These are phyloP conservation scores for Xylariaceae sp. DNA, from an alignment of 2,329 filamentous ascomycete genomes.

Conservation along the genomic window DNA sequence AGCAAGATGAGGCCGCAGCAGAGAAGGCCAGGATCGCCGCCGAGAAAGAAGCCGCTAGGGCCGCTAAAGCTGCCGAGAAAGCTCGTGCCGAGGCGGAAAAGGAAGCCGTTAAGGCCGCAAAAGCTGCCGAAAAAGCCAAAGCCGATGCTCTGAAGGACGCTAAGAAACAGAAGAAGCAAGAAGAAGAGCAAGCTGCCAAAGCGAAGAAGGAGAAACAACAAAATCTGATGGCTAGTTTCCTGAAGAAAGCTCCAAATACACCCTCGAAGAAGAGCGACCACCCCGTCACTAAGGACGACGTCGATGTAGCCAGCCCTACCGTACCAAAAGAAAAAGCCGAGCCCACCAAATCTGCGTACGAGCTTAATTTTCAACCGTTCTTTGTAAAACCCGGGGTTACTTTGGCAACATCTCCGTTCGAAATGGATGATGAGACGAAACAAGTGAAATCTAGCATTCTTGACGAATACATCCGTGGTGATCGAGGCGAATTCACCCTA, in stretches of 20 bases:
- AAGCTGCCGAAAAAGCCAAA: slow-evolving; percentile 42
- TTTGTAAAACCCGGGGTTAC: slow-evolving; percentile 75
- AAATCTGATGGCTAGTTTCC: slow-evolving; percentile 35
- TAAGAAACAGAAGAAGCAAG: slow-evolving; percentile 51
- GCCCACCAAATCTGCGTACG: slow-evolving; percentile 59
- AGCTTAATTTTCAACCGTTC: slow-evolving; percentile 80
- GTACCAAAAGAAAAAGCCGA: slow-evolving; percentile 33
- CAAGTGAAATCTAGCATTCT: slow-evolving; percentile 57
- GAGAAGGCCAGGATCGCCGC: slow-evolving; percentile 32
- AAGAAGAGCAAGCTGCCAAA: slow-evolving; percentile 45
- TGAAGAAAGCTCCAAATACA: slow-evolving; percentile 34
- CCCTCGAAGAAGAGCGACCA: slow-evolving; percentile 32
- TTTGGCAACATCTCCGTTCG: slow-evolving; percentile 66
- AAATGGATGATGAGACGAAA: slow-evolving; percentile 63
- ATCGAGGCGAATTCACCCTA: slow-evolving; percentile 51
- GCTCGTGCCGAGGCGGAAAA: slow-evolving; percentile 37
- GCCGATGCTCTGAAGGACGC: slow-evolving; percentile 51
- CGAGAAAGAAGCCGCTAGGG: slow-evolving; percentile 33
- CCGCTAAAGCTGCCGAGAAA: slow-evolving; percentile 52
- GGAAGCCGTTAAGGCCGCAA: slow-evolving; percentile 18
- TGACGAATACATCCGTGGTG: slow-evolving; percentile 57
- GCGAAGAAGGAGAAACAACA: slow-evolving; percentile 52
- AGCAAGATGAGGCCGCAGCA: slow-evolving; percentile 55
- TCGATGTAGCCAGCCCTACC: slow-evolving; percentile 31
- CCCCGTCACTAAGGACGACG: slow-evolving; percentile 17